A percentile compares a stretch with the other conserved stretches of the same genome.
Conservation (phyloP, 2,329 filamentous ascomycete species). For the Nemania diffusa region DNA sequence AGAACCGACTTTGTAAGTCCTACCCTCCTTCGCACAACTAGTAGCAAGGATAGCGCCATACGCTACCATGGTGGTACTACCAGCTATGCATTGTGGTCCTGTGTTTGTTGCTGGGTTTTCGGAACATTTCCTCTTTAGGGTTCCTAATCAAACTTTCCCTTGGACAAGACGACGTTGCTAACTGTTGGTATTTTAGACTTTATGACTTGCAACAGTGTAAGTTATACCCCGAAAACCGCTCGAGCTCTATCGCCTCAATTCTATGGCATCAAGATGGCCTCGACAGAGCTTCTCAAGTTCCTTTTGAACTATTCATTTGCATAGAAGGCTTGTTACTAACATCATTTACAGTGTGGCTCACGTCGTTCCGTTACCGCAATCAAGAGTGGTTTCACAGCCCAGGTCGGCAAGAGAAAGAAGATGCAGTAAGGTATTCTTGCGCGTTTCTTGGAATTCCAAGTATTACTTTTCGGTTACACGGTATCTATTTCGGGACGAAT, state of each 20-base stretch:
- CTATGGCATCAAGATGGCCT: not conserved
- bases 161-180: conserved; percentile 5
- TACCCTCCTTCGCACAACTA: not conserved
- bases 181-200: conserved; percentile 67
- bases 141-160: not conserved
- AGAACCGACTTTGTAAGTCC: conserved; percentile 82
- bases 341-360: conserved; percentile 65
- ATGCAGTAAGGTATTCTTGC: conserved; percentile 62
- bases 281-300: too few relatives aligned
- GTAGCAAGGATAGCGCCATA: too few relatives aligned
- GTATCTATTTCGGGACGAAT: conserved; percentile 31
- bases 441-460: conserved; percentile 10
- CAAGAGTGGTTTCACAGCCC: conserved; percentile 99
- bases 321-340: conserved; percentile 13
- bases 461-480: conserved; percentile 21
- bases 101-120: not conserved
- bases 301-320: not conserved
- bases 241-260: not conserved
- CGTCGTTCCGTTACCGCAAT: conserved; percentile 94
- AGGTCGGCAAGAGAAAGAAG: conserved; percentile 98
- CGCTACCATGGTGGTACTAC: too few relatives aligned
- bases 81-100: not conserved
- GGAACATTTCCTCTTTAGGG: not conserved
- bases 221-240: not conserved
- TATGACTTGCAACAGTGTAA: conserved; percentile 87